phyloP scores from a whole-genome alignment of 192 early-diverging fungal species.

The Gryganskiella cystojenkinii region DNA sequence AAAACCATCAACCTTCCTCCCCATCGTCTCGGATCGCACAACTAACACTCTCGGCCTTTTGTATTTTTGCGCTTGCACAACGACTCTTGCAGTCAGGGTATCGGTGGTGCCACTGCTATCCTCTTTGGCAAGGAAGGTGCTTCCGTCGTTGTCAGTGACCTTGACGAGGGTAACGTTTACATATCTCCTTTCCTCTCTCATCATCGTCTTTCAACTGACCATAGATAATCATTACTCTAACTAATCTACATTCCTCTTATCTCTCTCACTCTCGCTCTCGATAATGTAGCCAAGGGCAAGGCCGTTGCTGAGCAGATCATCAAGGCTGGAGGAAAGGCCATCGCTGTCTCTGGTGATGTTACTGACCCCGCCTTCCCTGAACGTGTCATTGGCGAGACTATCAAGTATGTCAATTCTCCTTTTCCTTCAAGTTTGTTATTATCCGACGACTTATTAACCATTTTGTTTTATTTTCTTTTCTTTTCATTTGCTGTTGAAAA shows the following conservation, averaged over 20 bases:
- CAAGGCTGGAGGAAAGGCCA: conserved; percentile 84
- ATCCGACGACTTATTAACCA: not conserved
- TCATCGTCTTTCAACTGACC: not conserved
- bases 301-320: conserved; percentile 89
- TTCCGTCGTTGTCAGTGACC: conserved; percentile 91
- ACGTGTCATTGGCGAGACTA: conserved; percentile 61
- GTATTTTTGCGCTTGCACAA: not conserved
- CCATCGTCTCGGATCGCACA: not conserved
- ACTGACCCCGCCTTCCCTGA: conserved; percentile 67
- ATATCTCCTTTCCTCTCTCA: not conserved
- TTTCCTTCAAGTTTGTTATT: not conserved
- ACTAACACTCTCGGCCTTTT: not conserved
- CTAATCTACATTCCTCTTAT: too few relatives aligned
- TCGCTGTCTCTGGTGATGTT: conserved; percentile 76
- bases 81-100: conserved; percentile 65
- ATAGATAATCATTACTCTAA: not conserved
- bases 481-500: not conserved
- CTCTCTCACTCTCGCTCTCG: not conserved
- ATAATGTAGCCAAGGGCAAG: conserved; percentile 67
- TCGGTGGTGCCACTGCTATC: conserved; percentile 88
- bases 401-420: conserved; percentile 45
- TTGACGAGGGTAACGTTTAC: conserved; percentile 66
- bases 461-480: not conserved
- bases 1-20: too few relatives aligned
- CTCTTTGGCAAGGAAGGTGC: conserved; percentile 90